A percentile compares a stretch with the other conserved stretches of the same genome.
These are phyloP conservation scores for Trichoderma semiorbis DNA, from an alignment of 2,329 filamentous ascomycete species.

Conservation along the genomic window DNA sequence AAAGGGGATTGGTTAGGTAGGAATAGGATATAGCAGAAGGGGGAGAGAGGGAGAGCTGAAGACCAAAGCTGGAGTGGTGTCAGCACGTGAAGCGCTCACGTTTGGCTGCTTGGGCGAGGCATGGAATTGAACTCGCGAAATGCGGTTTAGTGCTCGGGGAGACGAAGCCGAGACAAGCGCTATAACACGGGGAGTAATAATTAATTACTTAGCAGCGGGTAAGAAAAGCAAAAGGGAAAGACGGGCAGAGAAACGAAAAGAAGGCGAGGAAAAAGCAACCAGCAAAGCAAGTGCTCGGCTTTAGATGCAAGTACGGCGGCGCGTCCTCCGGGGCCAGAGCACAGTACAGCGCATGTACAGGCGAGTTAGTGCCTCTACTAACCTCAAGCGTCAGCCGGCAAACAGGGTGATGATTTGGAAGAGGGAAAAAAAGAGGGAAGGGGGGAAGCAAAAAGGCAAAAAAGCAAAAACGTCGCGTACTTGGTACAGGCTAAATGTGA, in stretches of 20 bases:
- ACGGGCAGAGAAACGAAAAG: not conserved
- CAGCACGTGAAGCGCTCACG: constrained; percentile 17
- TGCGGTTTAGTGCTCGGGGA: constrained; percentile 15
- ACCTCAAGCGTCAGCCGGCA: not conserved
- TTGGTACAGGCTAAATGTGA: not conserved
- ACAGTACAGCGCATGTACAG: not conserved
- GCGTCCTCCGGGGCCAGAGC: not conserved
- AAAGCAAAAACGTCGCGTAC: not conserved
- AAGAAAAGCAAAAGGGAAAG: not conserved
- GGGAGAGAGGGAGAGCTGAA: not conserved
- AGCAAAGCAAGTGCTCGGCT: not conserved
- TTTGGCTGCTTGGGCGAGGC: not conserved
- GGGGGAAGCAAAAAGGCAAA: not conserved
- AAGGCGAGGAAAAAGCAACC: not conserved
- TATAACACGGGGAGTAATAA: not conserved
- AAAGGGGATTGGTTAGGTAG: not conserved
- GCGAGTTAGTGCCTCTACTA: not conserved
- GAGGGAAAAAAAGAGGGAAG: not conserved
- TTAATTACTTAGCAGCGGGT: not conserved
- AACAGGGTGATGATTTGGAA: not conserved
- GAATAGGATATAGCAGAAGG: not conserved
- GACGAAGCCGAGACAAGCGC: constrained; percentile 17
- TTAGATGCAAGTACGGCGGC: not conserved
- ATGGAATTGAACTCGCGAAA: not conserved
- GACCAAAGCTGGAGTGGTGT: not conserved